Base-by-base conservation (phyloP, 2,329 filamentous ascomycete species). In the Trichoderma atroviride region DNA sequence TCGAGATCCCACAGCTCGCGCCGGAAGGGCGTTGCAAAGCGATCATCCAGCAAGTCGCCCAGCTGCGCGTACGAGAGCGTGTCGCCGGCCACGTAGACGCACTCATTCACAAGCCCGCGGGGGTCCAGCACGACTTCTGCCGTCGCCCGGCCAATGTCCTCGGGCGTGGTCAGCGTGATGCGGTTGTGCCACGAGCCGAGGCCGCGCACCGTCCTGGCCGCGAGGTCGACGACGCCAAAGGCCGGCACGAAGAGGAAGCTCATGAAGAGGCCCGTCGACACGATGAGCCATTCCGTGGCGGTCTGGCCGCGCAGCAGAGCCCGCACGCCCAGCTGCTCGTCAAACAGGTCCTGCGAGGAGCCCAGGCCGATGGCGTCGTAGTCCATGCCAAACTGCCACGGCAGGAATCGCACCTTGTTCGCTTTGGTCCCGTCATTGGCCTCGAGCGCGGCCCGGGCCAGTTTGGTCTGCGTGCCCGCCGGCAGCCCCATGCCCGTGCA, bases 371-470 rank as follows among this genome's bases (percentile, higher is more conserved):
- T 87, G 33, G 81, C 76, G 69, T 92, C 89, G 78, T 92, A 93
- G 75, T 93, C 88, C 29, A 92, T 86, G 0, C 91, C 91, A 76
- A 89, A 92, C 76, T 93, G 90, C 91, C 91, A 93, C 0, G 91
- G 90, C 22, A 92, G 83, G 74, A 85, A 92, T 16, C 78, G 72
- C 0, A 85, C 83, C 0, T 80, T 77, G 4, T 4, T 2, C 10
- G 13, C 40, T 7, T 19, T n/a, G n/a, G n/a, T n/a, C n/a, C n/a
- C 37, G 5, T 2, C 16, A 5, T 40, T 40, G 0, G 86, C 88
- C 13, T 78, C 76, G 0, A 92, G 77, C 0, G 84, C 86, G 0
- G 89, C 89, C 13, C 81, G 74, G 0, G 86, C 78, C 22, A 92
- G 79, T 73, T 90, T 90, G 1, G 82, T 71, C 74, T 92, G 86